Evolutionary conservation across 2,329 filamentous ascomycete species (phyloP).

Genomic region (Exophiala sp.): DNA sequence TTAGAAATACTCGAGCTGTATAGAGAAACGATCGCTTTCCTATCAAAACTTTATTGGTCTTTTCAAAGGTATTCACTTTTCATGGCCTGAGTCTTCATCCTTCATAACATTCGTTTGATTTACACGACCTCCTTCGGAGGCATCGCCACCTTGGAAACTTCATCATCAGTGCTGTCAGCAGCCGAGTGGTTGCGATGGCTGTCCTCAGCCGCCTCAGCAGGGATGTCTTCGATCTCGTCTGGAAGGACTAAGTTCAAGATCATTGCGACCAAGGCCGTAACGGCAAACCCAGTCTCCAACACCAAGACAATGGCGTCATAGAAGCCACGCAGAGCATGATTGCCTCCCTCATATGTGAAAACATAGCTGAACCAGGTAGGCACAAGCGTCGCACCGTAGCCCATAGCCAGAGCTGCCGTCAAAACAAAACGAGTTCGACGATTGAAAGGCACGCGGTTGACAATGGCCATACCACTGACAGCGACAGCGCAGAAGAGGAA

Average conservation of each 20-base stretch:
- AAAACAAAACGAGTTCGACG: slow-evolving; percentile 65
- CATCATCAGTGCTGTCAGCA: too few species aligned
- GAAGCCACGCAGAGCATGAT: slow-evolving; percentile 64
- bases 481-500: slow-evolving; percentile 66
- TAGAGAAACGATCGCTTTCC: too few species aligned
- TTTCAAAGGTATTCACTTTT: too few species aligned
- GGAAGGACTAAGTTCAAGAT: slow-evolving; percentile 69
- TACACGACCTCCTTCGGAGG: too few species aligned
- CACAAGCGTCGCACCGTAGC: slow-evolving; percentile 53
- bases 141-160: too few species aligned
- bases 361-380: slow-evolving; percentile 45
- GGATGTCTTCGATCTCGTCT: slow-evolving; percentile 69
- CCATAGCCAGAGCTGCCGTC: slow-evolving; percentile 58
- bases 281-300: slow-evolving; percentile 60
- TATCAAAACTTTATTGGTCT: too few species aligned
- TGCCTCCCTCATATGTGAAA: slow-evolving; percentile 48
- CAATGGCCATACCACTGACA: slow-evolving; percentile 64
- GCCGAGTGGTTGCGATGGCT: too few species aligned
- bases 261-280: slow-evolving; percentile 70
- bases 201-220: slow-evolving; percentile 29
- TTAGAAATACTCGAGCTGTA: too few species aligned
- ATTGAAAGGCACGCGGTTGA: slow-evolving; percentile 60
- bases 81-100: too few species aligned
- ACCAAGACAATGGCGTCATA: slow-evolving; percentile 57
- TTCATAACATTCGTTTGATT: too few species aligned